Base-by-base conservation (phyloP, 1,284 basidiomycete species). In the Schizopora paradoxa region DNA sequence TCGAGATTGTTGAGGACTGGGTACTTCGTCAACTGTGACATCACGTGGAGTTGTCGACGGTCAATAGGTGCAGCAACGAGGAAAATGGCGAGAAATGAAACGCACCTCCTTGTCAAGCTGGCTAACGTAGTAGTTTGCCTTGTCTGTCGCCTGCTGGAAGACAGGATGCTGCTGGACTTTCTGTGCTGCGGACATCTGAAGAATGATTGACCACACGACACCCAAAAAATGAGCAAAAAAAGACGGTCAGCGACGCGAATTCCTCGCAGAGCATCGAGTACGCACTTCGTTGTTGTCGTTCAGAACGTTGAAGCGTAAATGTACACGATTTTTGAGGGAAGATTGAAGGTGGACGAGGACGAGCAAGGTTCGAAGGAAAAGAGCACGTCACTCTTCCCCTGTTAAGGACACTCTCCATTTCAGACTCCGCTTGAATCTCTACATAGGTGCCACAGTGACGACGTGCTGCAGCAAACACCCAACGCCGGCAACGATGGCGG, bases 31-130 rank as follows among this genome's bases (percentile, higher is more conserved):
- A 99, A 86, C 93, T 89, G 63, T 33, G 48, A 49, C 49, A 41
- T 41, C 23, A 41, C 48, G 45, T 27, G 49, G 45, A 50, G 54
- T 43, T 35, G 52, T 61, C 54, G 53, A 45, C 50, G 53, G 22
- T 23, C 18, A 45, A 39, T 41, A 48, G 45, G 27, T 38, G 27
- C 36, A 45, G 33, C 22, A n/a, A 14, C 13, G 51, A 43, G 37
- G 39, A 25, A 27, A 26, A 31, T 25, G 7, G 7, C 31, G 19
- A 41, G 18, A 23, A 36, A 29, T 26, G 19, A 7, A 8, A 71
- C 76, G 51, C 46, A 92, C 92, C 85, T 95, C 92, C 68, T 92
- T 93, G 74, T 97, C 93, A 64, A 96, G 86, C 75, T 91, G 82
- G 66, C 60, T 70, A 58, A 89, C 66, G 63, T 92, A 88, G 67